Evolutionary conservation across 495 filamentous ascomycete genomes (phyloP), one percentile per base, ranked within the genome.

Genomic region (Annulohypoxylon bovei): DNA sequence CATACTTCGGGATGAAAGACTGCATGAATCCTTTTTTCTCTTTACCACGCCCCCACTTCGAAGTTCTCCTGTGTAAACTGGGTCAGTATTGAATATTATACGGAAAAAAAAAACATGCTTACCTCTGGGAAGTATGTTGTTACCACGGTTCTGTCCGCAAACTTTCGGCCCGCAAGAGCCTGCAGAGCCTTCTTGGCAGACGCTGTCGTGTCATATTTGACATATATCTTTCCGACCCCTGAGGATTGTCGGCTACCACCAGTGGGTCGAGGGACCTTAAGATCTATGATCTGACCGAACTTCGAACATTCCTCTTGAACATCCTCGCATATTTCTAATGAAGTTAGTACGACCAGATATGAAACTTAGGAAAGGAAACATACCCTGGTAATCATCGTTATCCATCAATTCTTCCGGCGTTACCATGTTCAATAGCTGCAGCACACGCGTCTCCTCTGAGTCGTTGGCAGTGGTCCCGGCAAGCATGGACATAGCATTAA

Each of bases 401-500:
- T 98, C 93, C 81, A 98, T 90, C 16, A 99, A 84, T 80, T 99
- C 95, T 62, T 98, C 96, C 0, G 93, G 85, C 0, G 95, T 99
- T 23, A 98, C 94, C 95, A 98, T 98, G 81, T 99, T 99, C 71
- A 98, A 82, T 46, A 99, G 81, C 80, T 97, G 93, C 65, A 99
- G 75, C 12, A 99, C 94, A 46, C 93, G 87, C 61, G 90, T 88
- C 46, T 88, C 88, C 64, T 94, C 92, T 37, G 91, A 77, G 65
- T 94, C 90, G 44, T 85, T 84, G 32, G 73, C 72, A 6, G 92
- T 95, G 35, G 95, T 97, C 46, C 94, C 93, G 32, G 95, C 95
- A 75, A 99, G 94, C 92, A 98, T 94, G 28, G 94, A 95, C 93
- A 99, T 98, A 67, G 95, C 96, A 68, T 97, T 97, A 66, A 98